Percentiles rank a stretch among this genome's conserved stretches.
Evolutionary conservation across 2,329 filamentous ascomycete species (phyloP).

Genomic region (Aaosphaeria arxii): DNA sequence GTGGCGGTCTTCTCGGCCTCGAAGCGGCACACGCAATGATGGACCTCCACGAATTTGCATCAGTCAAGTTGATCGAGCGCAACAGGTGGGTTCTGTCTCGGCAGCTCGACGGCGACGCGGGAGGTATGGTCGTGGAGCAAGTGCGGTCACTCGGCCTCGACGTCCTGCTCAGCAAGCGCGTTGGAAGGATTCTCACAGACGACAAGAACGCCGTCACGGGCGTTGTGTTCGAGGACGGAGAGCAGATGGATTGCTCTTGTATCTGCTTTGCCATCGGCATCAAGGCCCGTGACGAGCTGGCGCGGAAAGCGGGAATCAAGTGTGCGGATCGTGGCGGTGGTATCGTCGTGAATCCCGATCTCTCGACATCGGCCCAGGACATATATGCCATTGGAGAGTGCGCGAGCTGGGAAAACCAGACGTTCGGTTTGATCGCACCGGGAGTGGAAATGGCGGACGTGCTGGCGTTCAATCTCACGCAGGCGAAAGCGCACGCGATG

Average conservation of each 20-base stretch:
- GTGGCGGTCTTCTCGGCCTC: slow-evolving; percentile 78
- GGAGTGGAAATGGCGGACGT: slow-evolving; percentile 93
- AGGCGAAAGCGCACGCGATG: slow-evolving; percentile 68
- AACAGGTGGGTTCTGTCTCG: slow-evolving; percentile 80
- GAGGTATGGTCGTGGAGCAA: slow-evolving; percentile 77
- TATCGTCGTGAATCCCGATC: slow-evolving; percentile 64
- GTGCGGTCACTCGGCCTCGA: slow-evolving; percentile 76
- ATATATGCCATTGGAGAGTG: slow-evolving; percentile 91
- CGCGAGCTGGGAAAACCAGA: slow-evolving; percentile 83
- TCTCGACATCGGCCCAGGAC: slow-evolving; percentile 68
- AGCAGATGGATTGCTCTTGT: slow-evolving; percentile 72
- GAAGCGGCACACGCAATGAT: slow-evolving; percentile 92
- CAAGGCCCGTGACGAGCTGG: slow-evolving; percentile 75
- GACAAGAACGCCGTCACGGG: slow-evolving; percentile 67
- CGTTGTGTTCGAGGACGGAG: slow-evolving; percentile 77
- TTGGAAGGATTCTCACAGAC: slow-evolving; percentile 68
- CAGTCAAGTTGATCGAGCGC: slow-evolving; percentile 76
- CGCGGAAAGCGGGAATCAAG: slow-evolving; percentile 64
- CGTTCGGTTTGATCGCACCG: slow-evolving; percentile 84
- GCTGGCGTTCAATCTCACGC: slow-evolving; percentile 84
- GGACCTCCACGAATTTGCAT: slow-evolving; percentile 71
- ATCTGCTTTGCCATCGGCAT: slow-evolving; percentile 91
- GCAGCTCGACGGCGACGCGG: slow-evolving; percentile 79
- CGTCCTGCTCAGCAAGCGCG: slow-evolving; percentile 72
- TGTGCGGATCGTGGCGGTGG: slow-evolving; percentile 72